phyloP scores from a whole-genome alignment of 257 asterid genomes.

The Nicotiana attenuata region DNA sequence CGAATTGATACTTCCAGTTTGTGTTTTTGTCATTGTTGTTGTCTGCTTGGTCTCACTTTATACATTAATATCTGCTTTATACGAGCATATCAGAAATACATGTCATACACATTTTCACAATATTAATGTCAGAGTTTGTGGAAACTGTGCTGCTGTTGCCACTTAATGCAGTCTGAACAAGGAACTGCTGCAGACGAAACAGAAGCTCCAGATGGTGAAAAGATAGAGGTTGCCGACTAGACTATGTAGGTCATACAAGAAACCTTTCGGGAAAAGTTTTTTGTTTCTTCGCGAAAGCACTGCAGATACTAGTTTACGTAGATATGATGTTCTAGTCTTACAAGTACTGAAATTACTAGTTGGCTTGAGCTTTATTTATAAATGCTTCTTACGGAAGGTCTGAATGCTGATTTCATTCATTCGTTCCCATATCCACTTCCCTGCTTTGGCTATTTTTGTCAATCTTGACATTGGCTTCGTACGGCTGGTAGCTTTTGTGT shows the following conservation, averaged over 20 bases:
- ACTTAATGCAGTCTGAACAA: slow-evolving; percentile 22
- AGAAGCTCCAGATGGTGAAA: slow-evolving; percentile 19
- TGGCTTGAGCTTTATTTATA: background rate
- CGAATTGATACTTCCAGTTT: too few relatives aligned
- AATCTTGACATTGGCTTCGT: background rate
- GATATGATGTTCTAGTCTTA: too few relatives aligned
- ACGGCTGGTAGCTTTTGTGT: background rate
- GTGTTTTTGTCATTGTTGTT: too few relatives aligned
- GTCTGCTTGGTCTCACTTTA: too few relatives aligned
- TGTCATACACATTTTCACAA: too few relatives aligned
- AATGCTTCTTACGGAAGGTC: background rate
- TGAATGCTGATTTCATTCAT: background rate
- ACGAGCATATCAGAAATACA: too few relatives aligned
- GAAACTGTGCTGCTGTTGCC: slow-evolving; percentile 45
- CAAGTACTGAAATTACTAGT: background rate
- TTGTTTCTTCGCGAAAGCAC: too few relatives aligned
- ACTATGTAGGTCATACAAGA: background rate
- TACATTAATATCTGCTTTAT: too few relatives aligned
- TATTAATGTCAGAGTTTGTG: slow-evolving; percentile 25
- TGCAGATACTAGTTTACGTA: too few relatives aligned
- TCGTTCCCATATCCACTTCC: background rate
- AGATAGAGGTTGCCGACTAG: background rate
- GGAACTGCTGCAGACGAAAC: slow-evolving; percentile 18
- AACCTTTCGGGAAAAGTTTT: background rate
- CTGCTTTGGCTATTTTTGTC: background rate